Evolutionary conservation across 495 filamentous ascomycete genomes (phyloP), one percentile per base, ranked within the genome.

Genomic region (Emericellopsis terricola): DNA sequence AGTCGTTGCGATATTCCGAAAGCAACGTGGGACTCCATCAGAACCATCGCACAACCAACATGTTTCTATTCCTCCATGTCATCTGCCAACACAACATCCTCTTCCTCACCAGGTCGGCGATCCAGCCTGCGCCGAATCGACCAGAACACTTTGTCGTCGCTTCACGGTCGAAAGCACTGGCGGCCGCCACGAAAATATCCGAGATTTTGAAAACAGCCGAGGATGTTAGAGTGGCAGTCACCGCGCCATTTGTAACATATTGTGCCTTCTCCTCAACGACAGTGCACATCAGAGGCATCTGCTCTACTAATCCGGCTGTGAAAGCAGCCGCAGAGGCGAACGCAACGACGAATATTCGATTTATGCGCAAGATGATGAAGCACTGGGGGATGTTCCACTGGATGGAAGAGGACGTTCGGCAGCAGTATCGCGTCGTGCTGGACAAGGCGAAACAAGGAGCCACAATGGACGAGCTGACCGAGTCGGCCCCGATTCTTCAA

Each of bases 331-430:
- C 82, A 17, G 93, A 86, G 55, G 72, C 77, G 44, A 81, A 92
- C 47, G 68, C 94, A n/a, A 73, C 78, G 2, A 80, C 74, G 38
- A 94, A 92, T 28, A 76, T 94, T 40, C 76, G 78, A 43, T 97
- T 91, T 40, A 60, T 97, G 16, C 73, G 74, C 40, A 87, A 87
- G 52, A 89, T 94, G 78, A 94, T 91, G 59, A 80, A 78, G 40
- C 84, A 89, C 48, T 97, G 89, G 89, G 89, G 86, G 36, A 85
- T 94, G 74, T 94, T 94, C 50, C 82, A 91, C 48, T 93, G 80
- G 53, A 87, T 94, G 72, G 77, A 79, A 2, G 83, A 94, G 46
- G 91, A 87, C 48, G 66, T 94, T 18, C 86, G 87, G 38, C 81
- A 89, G 38, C 74, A 89, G 37, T 97, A 91, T 51, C 71, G 76